These are phyloP conservation scores for Dipsacomyces acuminosporus DNA, from an alignment of 371 early-diverging fungal genomes.

Conservation along the genomic window DNA sequence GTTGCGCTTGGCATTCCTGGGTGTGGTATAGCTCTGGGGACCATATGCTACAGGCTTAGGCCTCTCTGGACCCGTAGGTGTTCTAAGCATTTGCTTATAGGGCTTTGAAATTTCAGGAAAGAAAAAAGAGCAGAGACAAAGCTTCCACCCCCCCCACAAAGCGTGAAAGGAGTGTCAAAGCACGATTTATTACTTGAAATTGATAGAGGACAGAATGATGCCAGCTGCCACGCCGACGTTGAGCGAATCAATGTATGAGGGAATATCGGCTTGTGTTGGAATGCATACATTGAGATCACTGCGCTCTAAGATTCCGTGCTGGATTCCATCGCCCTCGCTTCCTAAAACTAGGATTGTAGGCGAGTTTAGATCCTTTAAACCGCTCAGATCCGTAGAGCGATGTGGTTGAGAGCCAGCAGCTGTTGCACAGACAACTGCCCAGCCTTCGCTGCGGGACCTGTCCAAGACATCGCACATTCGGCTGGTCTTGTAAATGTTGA, in stretches of 20 bases:
- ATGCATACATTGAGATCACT: conserved; percentile 52
- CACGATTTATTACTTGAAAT: too few species aligned
- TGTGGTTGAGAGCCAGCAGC: conserved; percentile 5
- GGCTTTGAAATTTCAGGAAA: too few species aligned
- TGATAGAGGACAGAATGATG: conserved; percentile 46
- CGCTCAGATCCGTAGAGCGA: neutral
- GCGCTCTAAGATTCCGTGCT: conserved; percentile 39
- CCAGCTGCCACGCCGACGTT: conserved; percentile 64
- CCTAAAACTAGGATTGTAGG: conserved; percentile 58
- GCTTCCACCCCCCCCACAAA: too few species aligned
- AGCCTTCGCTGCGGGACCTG: conserved; percentile 49
- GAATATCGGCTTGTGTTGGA: conserved; percentile 12
- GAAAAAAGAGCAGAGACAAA: too few species aligned
- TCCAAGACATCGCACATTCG: conserved; percentile 46
- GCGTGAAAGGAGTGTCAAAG: too few species aligned
- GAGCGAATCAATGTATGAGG: conserved; percentile 52
- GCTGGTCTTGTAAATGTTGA: conserved; percentile 45
- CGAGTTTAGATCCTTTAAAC: conserved; percentile 7
- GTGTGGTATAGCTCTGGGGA: too few species aligned
- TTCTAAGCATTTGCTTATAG: too few species aligned
- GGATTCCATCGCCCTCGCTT: conserved; percentile 55
- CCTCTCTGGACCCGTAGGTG: too few species aligned
- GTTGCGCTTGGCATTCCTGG: too few species aligned
- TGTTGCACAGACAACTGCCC: conserved; percentile 55
- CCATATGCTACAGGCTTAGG: too few species aligned